Conservation (phyloP, 352 stramenopile genomes). For the Pythium rishiriense region DNA sequence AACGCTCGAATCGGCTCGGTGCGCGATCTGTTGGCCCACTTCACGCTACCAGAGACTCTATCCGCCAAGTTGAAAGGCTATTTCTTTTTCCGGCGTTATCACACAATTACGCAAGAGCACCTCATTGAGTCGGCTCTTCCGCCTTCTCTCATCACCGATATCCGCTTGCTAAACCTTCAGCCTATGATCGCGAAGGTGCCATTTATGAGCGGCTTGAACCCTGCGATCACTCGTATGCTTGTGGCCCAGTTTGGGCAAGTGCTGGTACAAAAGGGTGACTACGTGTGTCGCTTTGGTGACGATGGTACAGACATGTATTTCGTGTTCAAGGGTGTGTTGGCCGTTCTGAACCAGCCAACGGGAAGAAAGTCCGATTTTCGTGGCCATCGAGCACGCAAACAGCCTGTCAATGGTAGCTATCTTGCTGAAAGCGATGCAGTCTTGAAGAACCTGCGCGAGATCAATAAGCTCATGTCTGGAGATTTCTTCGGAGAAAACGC, state of each 20-base stretch:
- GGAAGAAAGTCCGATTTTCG: conserved; percentile 9
- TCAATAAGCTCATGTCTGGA: conserved; percentile 36
- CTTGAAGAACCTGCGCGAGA: conserved; percentile 21
- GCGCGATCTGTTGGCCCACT: conserved; percentile 44
- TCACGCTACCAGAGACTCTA: conserved; percentile 37
- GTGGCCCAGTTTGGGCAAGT: conserved; percentile 52
- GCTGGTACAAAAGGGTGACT: conserved; percentile 48
- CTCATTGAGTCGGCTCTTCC: conserved; percentile 43
- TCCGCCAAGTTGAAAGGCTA: conserved; percentile 42
- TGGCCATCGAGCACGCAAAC: background rate
- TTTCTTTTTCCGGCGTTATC: conserved; percentile 57
- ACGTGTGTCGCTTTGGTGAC: conserved; percentile 47
- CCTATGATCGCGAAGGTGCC: conserved; percentile 58
- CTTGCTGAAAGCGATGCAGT: background rate
- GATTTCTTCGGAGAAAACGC: conserved; percentile 54
- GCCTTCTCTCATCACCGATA: conserved; percentile 54
- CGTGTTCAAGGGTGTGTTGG: conserved; percentile 48
- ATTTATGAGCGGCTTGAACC: conserved; percentile 49
- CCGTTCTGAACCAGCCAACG: conserved; percentile 26
- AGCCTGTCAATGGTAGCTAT: background rate
- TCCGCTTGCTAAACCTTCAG: conserved; percentile 46
- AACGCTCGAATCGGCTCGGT: conserved; percentile 50
- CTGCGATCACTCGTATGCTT: conserved; percentile 47
- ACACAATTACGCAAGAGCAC: conserved; percentile 58
- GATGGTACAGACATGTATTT: conserved; percentile 64